Evolutionary conservation across 1,284 basidiomycete species (phyloP), one percentile per base, ranked within the genome.

Genomic region (Microbotryum intermedium): DNA sequence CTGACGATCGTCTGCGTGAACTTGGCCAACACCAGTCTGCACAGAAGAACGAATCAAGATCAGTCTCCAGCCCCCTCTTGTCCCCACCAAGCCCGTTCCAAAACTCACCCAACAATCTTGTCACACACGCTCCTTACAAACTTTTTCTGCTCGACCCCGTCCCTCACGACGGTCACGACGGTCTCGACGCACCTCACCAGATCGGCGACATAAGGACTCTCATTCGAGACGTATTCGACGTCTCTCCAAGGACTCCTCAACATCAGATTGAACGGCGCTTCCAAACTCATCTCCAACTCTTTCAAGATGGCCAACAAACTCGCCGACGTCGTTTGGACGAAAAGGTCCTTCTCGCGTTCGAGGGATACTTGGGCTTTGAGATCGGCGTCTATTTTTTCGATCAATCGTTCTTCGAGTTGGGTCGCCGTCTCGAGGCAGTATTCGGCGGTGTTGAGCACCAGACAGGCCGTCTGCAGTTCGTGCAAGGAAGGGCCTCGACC

Each of bases 401-500:
- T 83, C 49, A 97, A 83, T 70, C 89, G 90, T 67, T 94, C 88
- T 73, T 97, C 94, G 25, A 99, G 81, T 87, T 94, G 91, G 23
- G 83, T 73, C 2, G 91, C 88, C 2, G 94, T 99, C 5, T 83
- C 86, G 69, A 91, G 87, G 74, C 95, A 98, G 75, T 98, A 99
- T 71, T 98, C 94, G 2, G 93, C 93, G 0, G 95, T 99, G 72
- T 98, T 98, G 72, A 99, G 84, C 25, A 95, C 78, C 21, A 90
- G 77, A 71, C 88, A 91, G 1, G 88, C 84, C 64, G 87, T 88
- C 67, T 84, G 85, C 42, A 95, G 74, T 61, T 91, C 85, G 13
- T 79, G 78, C 6, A 82, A 65, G 71, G 91, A 90, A 39, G 83
- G 81, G 10, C 34, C 34, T n/a, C 86, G 81, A 1, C 83, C 81